Conservation (phyloP, 1,284 basidiomycete species). For the Moesziomyces parantarcticus region DNA sequence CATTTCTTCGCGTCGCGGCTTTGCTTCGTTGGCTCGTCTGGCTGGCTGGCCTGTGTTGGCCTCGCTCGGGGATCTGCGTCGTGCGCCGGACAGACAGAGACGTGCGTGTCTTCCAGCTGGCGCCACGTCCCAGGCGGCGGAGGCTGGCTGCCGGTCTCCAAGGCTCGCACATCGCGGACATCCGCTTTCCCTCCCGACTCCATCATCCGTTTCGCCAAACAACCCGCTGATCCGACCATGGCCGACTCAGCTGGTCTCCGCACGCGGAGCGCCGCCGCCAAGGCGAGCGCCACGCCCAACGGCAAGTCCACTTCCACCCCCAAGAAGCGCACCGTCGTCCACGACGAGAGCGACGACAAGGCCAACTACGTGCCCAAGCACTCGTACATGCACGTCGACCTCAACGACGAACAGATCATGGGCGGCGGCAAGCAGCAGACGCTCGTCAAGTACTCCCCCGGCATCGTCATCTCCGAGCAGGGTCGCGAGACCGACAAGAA, state of each 20-base stretch:
- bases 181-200: background rate
- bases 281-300: slow-evolving; percentile 31
- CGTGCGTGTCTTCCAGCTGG: background rate
- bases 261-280: slow-evolving; percentile 38
- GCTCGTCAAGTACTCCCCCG: slow-evolving; percentile 59
- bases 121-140: no score
- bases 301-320: slow-evolving; percentile 28
- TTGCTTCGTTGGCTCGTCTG: background rate
- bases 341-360: slow-evolving; percentile 37
- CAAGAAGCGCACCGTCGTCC: slow-evolving; percentile 37
- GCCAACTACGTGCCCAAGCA: slow-evolving; percentile 50
- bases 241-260: slow-evolving; percentile 49
- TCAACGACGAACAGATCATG: slow-evolving; percentile 65
- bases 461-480: slow-evolving; percentile 65
- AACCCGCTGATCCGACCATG: slow-evolving; percentile 13
- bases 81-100: background rate
- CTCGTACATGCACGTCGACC: slow-evolving; percentile 58
- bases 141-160: no score
- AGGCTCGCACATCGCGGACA: background rate
- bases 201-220: slow-evolving; percentile 3
- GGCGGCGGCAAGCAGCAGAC: slow-evolving; percentile 62
- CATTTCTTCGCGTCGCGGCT: background rate
- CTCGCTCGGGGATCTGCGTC: background rate
- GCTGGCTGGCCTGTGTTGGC: no score
- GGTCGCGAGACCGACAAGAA: slow-evolving; percentile 63